Conservation (phyloP, 371 early-diverging fungal species). For the Actinomortierella ambigua region DNA sequence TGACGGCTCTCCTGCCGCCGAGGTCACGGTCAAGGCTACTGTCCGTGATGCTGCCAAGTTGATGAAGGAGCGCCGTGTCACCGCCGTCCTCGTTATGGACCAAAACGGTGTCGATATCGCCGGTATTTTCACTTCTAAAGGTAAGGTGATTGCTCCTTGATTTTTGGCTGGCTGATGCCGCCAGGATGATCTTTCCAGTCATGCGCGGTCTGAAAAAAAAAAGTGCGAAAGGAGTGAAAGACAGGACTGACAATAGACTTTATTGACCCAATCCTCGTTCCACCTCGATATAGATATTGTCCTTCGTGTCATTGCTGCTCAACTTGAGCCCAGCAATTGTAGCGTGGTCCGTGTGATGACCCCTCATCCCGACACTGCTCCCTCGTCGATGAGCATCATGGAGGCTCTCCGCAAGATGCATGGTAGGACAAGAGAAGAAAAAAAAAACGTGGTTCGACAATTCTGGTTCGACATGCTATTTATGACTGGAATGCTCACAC, state of each 20-base stretch:
- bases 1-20: constrained; percentile 73
- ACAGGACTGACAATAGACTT: no score
- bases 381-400: constrained; percentile 80
- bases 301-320: constrained; percentile 94
- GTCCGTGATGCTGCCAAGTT: constrained; percentile 88
- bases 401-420: constrained; percentile 96
- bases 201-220: no score
- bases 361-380: constrained; percentile 96
- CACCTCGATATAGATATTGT: constrained; percentile 80
- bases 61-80: constrained; percentile 88
- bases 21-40: constrained; percentile 78
- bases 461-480: neutral
- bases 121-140: constrained; percentile 94
- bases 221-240: no score
- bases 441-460: neutral
- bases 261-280: constrained; percentile 2
- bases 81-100: constrained; percentile 91
- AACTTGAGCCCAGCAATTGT: constrained; percentile 87
- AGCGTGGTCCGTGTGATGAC: constrained; percentile 98
- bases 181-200: no score
- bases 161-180: no score
- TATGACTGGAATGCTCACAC: neutral
- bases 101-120: constrained; percentile 72
- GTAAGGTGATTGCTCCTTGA: constrained; percentile 5
- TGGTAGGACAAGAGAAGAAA: constrained; percentile 51